These are phyloP conservation scores for Teratosphaeria zuluensis DNA, from an alignment of 2,329 filamentous ascomycete species.

Conservation along the genomic window DNA sequence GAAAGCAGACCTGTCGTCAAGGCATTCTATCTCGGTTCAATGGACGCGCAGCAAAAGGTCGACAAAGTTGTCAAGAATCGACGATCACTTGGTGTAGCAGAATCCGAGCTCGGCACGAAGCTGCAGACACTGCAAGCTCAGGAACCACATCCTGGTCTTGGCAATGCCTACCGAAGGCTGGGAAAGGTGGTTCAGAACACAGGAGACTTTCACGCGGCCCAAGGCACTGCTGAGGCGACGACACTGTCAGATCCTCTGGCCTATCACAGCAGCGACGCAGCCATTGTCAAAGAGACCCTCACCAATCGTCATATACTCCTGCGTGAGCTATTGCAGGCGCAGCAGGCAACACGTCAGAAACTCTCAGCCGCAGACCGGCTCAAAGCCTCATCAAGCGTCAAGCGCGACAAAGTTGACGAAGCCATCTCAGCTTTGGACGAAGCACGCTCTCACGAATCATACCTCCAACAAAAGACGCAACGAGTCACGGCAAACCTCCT, in stretches of 20 bases:
- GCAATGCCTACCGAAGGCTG: constrained; percentile 86
- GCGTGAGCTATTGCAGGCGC: constrained; percentile 83
- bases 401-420: constrained; percentile 93
- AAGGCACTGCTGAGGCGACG: constrained; percentile 92
- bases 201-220: constrained; percentile 90
- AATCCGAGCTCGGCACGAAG: constrained; percentile 89
- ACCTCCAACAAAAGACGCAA: constrained; percentile 75
- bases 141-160: constrained; percentile 79
- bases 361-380: constrained; percentile 79
- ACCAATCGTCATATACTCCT: constrained; percentile 96
- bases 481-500: constrained; percentile 83
- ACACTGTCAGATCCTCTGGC: constrained; percentile 88
- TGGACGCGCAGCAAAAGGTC: constrained; percentile 96
- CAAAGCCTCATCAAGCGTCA: constrained; percentile 76
- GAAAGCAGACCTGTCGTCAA: constrained; percentile 87
- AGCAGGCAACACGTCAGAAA: constrained; percentile 73
- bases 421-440: constrained; percentile 88
- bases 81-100: constrained; percentile 78
- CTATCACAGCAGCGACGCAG: constrained; percentile 90
- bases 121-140: constrained; percentile 77
- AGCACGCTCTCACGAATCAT: constrained; percentile 69
- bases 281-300: constrained; percentile 95
- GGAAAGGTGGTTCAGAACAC: constrained; percentile 88
- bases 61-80: constrained; percentile 88
- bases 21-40: constrained; percentile 85